These are phyloP conservation scores for Mychonastes homosphaera DNA, from an alignment of 139 green algal species.

Conservation along the genomic window DNA sequence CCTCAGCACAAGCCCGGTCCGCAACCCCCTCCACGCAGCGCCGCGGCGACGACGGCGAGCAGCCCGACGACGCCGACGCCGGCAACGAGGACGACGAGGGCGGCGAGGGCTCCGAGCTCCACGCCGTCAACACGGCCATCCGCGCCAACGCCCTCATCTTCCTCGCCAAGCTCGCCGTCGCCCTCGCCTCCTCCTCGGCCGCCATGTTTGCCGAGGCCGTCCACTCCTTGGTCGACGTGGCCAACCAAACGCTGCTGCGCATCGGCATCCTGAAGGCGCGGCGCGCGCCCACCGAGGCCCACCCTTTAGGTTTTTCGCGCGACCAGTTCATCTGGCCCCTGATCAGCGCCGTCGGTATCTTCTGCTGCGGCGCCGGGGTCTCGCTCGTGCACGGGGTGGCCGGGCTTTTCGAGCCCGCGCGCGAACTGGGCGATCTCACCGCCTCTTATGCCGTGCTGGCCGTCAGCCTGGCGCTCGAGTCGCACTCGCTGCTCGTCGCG, in stretches of 20 bases:
- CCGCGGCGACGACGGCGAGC: background rate
- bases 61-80: background rate
- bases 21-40: background rate
- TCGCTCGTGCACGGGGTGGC: slow-evolving; percentile 71
- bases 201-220: slow-evolving; percentile 82
- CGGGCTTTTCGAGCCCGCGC: slow-evolving; percentile 32
- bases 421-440: slow-evolving; percentile 19
- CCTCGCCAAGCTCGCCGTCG: slow-evolving; percentile 44
- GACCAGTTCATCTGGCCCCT: slow-evolving; percentile 89
- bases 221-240: slow-evolving; percentile 74
- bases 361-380: slow-evolving; percentile 80
- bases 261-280: slow-evolving; percentile 54
- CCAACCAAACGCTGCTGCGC: slow-evolving; percentile 79
- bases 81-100: slow-evolving; percentile 9
- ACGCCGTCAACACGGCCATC: slow-evolving; percentile 41
- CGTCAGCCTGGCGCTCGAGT: slow-evolving; percentile 41
- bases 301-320: slow-evolving; percentile 83
- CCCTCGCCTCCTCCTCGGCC: slow-evolving; percentile 38
- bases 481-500: slow-evolving; percentile 56
- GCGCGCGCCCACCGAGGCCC: slow-evolving; percentile 39
- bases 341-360: slow-evolving; percentile 84
- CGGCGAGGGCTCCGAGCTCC: slow-evolving; percentile 20
- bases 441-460: slow-evolving; percentile 44
- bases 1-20: no score
- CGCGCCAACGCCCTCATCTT: slow-evolving; percentile 49